Evolutionary conservation across 2,329 filamentous ascomycete genomes (phyloP).

Genomic region (Venturia pyrina): DNA sequence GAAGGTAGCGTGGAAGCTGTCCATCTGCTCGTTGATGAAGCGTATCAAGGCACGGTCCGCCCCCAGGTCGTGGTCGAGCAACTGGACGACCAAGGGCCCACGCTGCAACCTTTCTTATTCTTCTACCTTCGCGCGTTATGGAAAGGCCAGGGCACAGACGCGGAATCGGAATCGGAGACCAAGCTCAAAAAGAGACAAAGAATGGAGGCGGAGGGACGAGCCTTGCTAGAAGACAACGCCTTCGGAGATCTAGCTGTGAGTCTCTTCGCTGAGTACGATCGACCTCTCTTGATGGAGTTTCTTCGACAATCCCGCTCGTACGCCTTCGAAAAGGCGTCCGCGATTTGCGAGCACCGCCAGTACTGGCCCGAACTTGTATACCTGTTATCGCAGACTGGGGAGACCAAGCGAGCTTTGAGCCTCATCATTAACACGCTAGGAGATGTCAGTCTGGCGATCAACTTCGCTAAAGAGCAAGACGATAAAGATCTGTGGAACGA

Average conservation of each 20-base stretch:
- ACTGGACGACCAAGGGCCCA: conserved; percentile 47
- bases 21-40: conserved; percentile 78
- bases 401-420: conserved; percentile 82
- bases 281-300: conserved; percentile 73
- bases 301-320: conserved; percentile 78
- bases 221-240: conserved; percentile 75
- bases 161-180: conserved; percentile 21
- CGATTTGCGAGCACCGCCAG: conserved; percentile 68
- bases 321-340: conserved; percentile 67
- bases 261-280: conserved; percentile 77
- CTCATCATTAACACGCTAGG: conserved; percentile 90
- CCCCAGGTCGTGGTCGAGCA: conserved; percentile 71
- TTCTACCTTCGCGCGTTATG: conserved; percentile 87
- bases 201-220: conserved; percentile 41
- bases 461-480: conserved; percentile 87
- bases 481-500: conserved; percentile 93
- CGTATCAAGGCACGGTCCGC: conserved; percentile 75
- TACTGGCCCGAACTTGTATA: conserved; percentile 85
- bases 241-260: conserved; percentile 63
- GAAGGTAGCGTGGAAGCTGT: conserved; percentile 75
- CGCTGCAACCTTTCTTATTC: conserved; percentile 65
- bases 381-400: conserved; percentile 86
- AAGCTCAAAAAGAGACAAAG: conserved; percentile 17
- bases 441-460: conserved; percentile 85
- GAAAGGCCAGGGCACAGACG: conserved; percentile 57